These are phyloP conservation scores for Pyricularia grisea DNA, from an alignment of 2,329 filamentous ascomycete species.

Conservation along the genomic window DNA sequence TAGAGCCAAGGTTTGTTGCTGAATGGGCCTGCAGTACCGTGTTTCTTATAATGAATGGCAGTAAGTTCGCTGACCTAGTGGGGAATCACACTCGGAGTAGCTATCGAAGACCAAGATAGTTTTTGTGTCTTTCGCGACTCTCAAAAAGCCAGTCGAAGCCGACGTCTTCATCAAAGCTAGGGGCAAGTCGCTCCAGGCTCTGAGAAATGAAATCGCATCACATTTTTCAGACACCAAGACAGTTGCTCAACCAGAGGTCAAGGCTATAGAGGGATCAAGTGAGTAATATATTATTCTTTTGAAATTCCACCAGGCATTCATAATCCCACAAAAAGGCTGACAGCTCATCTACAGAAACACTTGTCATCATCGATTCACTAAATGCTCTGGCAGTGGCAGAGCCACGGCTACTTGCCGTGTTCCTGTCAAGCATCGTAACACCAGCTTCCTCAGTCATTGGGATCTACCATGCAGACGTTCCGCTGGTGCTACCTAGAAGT, in stretches of 20 bases:
- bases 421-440: slow-evolving; percentile 59
- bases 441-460: slow-evolving; percentile 64
- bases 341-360: slow-evolving; percentile 40
- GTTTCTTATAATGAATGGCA: background rate
- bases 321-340: slow-evolving; percentile 9
- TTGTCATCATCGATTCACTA: slow-evolving; percentile 75
- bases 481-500: slow-evolving; percentile 36
- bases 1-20: slow-evolving; percentile 57
- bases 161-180: slow-evolving; percentile 59
- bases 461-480: slow-evolving; percentile 76
- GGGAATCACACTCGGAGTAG: slow-evolving; percentile 21
- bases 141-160: slow-evolving; percentile 52
- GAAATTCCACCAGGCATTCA: background rate
- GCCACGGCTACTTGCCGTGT: slow-evolving; percentile 51
- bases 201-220: slow-evolving; percentile 51
- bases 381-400: slow-evolving; percentile 51
- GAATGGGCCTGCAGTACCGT: background rate
- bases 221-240: slow-evolving; percentile 33
- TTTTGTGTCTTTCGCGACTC: slow-evolving; percentile 69
- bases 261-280: slow-evolving; percentile 24
- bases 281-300: slow-evolving; percentile 15
- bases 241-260: slow-evolving; percentile 21
- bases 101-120: slow-evolving; percentile 60
- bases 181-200: slow-evolving; percentile 43
- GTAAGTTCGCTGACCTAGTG: background rate